Base-by-base conservation (phyloP, 1,284 basidiomycete genomes). In the Microbotryomycetes sp. region DNA sequence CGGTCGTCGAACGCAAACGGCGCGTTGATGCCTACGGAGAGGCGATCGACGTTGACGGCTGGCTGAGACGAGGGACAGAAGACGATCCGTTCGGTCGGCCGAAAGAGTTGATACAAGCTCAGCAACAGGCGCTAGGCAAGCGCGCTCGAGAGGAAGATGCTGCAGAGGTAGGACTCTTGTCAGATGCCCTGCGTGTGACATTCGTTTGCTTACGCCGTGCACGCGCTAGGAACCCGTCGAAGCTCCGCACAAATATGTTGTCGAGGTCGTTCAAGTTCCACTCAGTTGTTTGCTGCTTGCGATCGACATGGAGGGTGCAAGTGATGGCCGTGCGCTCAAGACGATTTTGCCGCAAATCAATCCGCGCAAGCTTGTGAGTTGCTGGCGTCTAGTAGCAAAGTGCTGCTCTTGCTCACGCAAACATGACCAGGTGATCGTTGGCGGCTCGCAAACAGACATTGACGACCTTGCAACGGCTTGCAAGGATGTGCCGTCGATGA, bases 261-360 rank as follows among this genome's bases (percentile, higher is more conserved):
- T 83, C 3, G 85, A 87, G 54, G 79, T 82, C 16, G 78, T 88
- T 4, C 82, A 86, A 45, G 81, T 97, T 16, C 83, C 89, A 54
- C 75, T 97, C 31, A 82, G 85, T 24, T 97, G 96, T 71, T 83
- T 86, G 5, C 76, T 97, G 18, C 82, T 92, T 27, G 97, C 88
- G 69, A 84, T 98, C 56, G 96, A 98, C 73, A 85, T 98, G 83
- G 91, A 94, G 69, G 96, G 96, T 28, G 77, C 96, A 59, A 93
- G 92, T 73, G 96, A 99, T 72, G 93, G 94, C 1, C 86, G 93
- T 63, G 92, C 96, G 5, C 86, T 97, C 65, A 97, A 97, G 76
- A 94, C 89, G 0, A 93, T 99, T 64, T 85, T 98, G 13, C 90
- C 94, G 2, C 91, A 97, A 78, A 84, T 99, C 58, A 92, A 96